These are phyloP conservation scores for Tremella yokohamensis DNA, from an alignment of 768 basidiomycete genomes.

Conservation along the genomic window DNA sequence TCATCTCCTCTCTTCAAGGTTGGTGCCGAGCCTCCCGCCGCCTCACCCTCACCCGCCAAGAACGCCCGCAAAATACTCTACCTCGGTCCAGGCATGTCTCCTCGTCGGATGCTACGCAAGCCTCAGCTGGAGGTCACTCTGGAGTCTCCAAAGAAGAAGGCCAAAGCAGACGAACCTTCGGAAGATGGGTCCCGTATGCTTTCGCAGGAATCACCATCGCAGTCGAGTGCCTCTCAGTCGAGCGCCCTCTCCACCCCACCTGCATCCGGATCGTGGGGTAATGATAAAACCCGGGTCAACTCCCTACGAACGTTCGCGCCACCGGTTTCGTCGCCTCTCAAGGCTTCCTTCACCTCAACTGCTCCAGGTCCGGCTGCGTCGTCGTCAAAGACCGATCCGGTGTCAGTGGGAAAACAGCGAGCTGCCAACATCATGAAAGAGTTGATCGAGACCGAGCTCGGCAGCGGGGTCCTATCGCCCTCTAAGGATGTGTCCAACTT, in stretches of 20 bases:
- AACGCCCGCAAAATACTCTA: constrained; percentile 1
- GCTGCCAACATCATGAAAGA: constrained; percentile 40
- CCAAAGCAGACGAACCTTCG: neutral
- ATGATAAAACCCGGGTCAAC: constrained; percentile 1
- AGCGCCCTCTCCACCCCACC: too few species aligned
- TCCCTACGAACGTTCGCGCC: neutral
- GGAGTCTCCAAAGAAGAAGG: constrained; percentile 11
- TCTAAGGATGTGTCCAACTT: constrained; percentile 11
- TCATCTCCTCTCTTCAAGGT: constrained; percentile 11
- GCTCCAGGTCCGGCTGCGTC: neutral
- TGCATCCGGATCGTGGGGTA: too few species aligned
- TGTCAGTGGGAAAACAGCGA: constrained; percentile 26
- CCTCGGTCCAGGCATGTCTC: constrained; percentile 29
- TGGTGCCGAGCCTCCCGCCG: constrained; percentile 6
- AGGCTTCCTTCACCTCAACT: constrained; percentile 2
- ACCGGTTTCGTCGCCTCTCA: constrained; percentile 2
- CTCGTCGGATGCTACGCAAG: constrained; percentile 22
- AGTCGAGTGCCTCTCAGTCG: too few species aligned
- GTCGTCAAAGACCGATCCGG: constrained; percentile 10
- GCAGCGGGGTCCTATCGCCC: neutral
- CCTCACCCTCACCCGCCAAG: constrained; percentile 1
- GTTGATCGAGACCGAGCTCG: constrained; percentile 32
- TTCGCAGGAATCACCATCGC: too few species aligned
- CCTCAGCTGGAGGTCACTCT: constrained; percentile 4
- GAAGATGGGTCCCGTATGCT: too few species aligned